These are phyloP conservation scores for Tetrastigma voinierianum DNA, from an alignment of 164 flowering plant genomes.

Conservation along the genomic window DNA sequence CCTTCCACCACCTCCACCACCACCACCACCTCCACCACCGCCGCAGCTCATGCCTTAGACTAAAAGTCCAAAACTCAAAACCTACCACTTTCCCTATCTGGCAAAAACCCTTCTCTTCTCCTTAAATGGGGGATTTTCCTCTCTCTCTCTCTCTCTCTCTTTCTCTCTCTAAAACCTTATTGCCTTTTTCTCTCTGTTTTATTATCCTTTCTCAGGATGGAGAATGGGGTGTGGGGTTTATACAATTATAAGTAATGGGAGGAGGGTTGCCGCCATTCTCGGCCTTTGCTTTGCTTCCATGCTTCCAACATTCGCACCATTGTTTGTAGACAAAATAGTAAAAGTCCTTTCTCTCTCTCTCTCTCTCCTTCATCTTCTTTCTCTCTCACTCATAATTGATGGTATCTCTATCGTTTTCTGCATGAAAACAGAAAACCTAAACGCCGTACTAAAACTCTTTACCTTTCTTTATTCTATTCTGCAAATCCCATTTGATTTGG, in stretches of 20 bases:
- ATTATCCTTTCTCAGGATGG: too few relatives aligned
- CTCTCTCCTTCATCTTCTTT: constrained; percentile 13
- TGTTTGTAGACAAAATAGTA: constrained; percentile 18
- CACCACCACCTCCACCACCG: constrained; percentile 3
- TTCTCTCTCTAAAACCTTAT: too few relatives aligned
- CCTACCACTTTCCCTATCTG: constrained; percentile 10
- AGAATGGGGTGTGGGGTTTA: constrained; percentile 3
- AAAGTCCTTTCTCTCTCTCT: constrained; percentile 3
- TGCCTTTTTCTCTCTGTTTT: too few relatives aligned
- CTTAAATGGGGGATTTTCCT: too few relatives aligned
- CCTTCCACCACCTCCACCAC: constrained; percentile 8
- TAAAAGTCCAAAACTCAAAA: constrained; percentile 18
- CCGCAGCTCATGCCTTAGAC: constrained; percentile 19
- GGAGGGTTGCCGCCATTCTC: constrained; percentile 48
- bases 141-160: constrained; percentile 4
- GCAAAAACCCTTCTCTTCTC: constrained; percentile 2
- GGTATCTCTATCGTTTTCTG: constrained; percentile 25
- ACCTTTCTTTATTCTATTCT: background rate
- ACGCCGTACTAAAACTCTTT: constrained; percentile 8
- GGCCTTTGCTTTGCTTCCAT: constrained; percentile 49
- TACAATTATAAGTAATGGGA: constrained; percentile 4
- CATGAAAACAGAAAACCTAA: constrained; percentile 9
- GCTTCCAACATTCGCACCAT: constrained; percentile 62
- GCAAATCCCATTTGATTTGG: background rate
- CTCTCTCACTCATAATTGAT: constrained; percentile 18